Percentiles rank a stretch among this genome's conserved stretches.
Evolutionary conservation across 257 asterid species (phyloP).

Genomic region (Paulownia fortunei): DNA sequence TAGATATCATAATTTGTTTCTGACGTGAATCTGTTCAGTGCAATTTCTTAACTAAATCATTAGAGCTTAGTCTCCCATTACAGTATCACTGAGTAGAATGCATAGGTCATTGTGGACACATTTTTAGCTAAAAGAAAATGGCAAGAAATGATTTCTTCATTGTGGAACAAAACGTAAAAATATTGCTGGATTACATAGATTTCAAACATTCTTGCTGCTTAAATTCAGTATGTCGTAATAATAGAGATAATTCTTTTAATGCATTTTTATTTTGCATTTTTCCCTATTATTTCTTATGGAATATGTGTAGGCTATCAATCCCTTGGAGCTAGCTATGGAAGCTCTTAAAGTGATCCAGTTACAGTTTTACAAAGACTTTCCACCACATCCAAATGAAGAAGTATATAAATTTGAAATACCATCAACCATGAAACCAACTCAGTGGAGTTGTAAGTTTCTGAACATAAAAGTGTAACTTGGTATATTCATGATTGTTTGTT

Average conservation of each 20-base stretch:
- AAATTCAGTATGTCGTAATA: not conserved
- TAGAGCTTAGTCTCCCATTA: not conserved
- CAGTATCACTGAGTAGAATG: not conserved
- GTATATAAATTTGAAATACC: constrained; percentile 93
- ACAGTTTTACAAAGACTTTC: constrained; percentile 83
- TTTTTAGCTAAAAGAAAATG: constrained; percentile 6
- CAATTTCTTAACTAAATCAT: not conserved
- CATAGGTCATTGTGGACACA: not conserved
- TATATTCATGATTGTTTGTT: constrained; percentile 21
- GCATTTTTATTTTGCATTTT: not conserved
- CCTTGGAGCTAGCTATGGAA: constrained; percentile 97
- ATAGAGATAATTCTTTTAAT: not conserved
- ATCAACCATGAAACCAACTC: constrained; percentile 98
- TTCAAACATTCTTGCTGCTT: constrained; percentile 2
- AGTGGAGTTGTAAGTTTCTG: constrained; percentile 82
- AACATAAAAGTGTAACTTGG: constrained; percentile 9
- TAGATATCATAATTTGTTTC: not conserved
- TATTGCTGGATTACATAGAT: not conserved
- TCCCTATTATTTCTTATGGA: constrained; percentile 8
- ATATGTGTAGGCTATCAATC: constrained; percentile 78
- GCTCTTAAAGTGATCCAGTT: constrained; percentile 80
- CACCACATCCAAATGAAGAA: constrained; percentile 81
- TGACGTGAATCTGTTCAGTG: not conserved
- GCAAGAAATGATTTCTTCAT: not conserved
- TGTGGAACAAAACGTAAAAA: not conserved